Percentiles rank a stretch among this genome's conserved stretches.
These are phyloP conservation scores for Macaranga tanarius DNA, from an alignment of 441 rosid species.

Conservation along the genomic window DNA sequence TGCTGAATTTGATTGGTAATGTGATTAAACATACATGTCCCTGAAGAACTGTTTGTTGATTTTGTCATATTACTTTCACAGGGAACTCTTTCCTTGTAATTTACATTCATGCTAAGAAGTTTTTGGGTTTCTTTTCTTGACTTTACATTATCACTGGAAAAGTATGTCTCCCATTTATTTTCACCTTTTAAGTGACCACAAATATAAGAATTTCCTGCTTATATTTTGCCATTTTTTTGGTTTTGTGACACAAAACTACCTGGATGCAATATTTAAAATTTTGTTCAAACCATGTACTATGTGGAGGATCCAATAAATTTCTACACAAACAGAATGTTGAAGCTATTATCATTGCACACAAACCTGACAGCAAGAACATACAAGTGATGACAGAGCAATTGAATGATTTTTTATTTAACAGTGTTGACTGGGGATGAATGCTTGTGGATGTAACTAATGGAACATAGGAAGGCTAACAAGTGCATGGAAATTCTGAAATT, in stretches of 20 bases:
- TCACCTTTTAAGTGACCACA: no score
- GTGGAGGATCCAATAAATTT: not conserved
- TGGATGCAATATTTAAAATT: not conserved
- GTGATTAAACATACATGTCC: constrained; percentile 35
- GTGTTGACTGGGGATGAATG: not conserved
- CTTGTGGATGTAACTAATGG: not conserved
- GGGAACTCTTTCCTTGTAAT: not conserved
- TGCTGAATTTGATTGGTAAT: constrained; percentile 38
- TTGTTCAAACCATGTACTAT: not conserved
- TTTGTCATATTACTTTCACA: not conserved
- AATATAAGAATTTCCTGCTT: not conserved
- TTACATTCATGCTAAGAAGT: not conserved
- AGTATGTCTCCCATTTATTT: not conserved
- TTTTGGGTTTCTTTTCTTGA: not conserved
- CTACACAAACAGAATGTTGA: not conserved
- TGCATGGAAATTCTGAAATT: constrained; percentile 14
- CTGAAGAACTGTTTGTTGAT: not conserved
- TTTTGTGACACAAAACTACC: not conserved
- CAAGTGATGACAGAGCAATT: not conserved
- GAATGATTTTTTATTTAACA: no score
- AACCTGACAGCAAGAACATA: not conserved
- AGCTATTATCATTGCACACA: not conserved
- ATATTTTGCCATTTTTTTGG: not conserved
- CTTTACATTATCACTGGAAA: not conserved
- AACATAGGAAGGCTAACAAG: not conserved